Base-by-base conservation (phyloP, 257 asterid genomes). In the Solanum appendiculatum region DNA sequence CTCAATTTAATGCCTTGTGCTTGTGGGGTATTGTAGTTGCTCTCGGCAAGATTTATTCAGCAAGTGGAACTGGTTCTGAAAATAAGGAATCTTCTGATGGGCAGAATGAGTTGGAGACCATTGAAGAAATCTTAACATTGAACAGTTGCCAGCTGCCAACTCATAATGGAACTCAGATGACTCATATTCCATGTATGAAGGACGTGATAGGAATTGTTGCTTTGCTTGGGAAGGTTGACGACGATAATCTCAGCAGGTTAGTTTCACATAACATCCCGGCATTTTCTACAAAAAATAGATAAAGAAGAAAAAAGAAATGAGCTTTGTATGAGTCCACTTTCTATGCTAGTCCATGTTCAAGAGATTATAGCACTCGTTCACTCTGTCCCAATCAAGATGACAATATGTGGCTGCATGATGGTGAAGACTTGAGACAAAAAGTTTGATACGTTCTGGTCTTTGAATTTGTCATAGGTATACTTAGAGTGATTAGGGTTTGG, bases 141-240 rank as follows among this genome's bases (percentile, higher is more conserved):
- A 23, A 58, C 27, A 21, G 91, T 46, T 92, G 88, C 83, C 91
- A 87, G 86, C 88, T 93, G 89, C 92, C 81, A 90, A 74, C n/a
- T 74, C 92, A 82, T 86, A 91, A 89, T 20, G 93, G 91, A 88
- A 84, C 89, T 84, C 93, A 88, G 83, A 91, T 82, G 82, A 86
- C 93, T 87, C 90, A 90, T 66, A 70, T 92, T 84, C 87, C 91
- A 44, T 87, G 89, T 86, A 87, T 89, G 54, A 92, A 92, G 86
- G 98, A 94, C 77, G 93, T 94, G 91, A 72, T 94, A 11, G 99
- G 99, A 77, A 42, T 93, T 77, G 97, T 94, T 91, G 98, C 97
- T 68, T 90, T 92, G 63, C 98, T 96, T 86, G 98, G 97, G 85
- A 92, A 88, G 81, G 91, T 94, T 85, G 95, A 92, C 14, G 96